Base-by-base conservation (phyloP, 768 basidiomycete species). In the Cystofilobasidium macerans region DNA sequence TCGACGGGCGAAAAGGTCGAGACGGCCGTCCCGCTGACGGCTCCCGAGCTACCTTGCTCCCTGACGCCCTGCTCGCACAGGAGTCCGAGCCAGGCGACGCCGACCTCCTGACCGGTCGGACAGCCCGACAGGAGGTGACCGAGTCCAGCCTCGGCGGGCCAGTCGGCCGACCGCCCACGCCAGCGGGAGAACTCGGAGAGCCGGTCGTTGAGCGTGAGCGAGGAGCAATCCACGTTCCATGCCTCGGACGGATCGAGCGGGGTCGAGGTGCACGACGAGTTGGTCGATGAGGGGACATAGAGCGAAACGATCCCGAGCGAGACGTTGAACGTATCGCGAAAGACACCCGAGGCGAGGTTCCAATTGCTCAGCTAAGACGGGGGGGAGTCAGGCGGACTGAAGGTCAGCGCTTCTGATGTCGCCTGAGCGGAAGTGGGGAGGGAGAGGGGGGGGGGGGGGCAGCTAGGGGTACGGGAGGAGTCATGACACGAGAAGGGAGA, bases 101-200 rank as follows among this genome's bases (percentile, higher is more conserved):
- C 90, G 42, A 76, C 75, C 70, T 89, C 87, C 13, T 83, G 81
- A n/a, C 86, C 86, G 12, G 86, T 85, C 4, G 85, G 83, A 70
- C 88, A 89, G 30, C 84, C 84, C 69, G 86, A 88, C 85, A 92
- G 86, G 16, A 92, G 78, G 77, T 91, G 89, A 87, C 89, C 92
- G 35, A 94, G 79, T 3, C 89, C 90, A 26, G 82, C 83, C 22
- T 83, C 82, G 73, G 90, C 88, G n/a, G n/a, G n/a, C 16, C 58
- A 80, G 75, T 9, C 85, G 82, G 70, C 85, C 85, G 51, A 40
- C 43, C 22, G 42, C 0, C 88, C 89, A 65, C 90, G 80, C 89
- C 89, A 94, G 67, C 83, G 78, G 6, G 86, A 87, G 76, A 94
- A 91, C 3, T 83, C 75, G 20, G 87, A 88, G 32, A 92, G 79